These are phyloP conservation scores for Canariomyces notabilis DNA, from an alignment of 2,329 filamentous ascomycete genomes.

Conservation along the genomic window DNA sequence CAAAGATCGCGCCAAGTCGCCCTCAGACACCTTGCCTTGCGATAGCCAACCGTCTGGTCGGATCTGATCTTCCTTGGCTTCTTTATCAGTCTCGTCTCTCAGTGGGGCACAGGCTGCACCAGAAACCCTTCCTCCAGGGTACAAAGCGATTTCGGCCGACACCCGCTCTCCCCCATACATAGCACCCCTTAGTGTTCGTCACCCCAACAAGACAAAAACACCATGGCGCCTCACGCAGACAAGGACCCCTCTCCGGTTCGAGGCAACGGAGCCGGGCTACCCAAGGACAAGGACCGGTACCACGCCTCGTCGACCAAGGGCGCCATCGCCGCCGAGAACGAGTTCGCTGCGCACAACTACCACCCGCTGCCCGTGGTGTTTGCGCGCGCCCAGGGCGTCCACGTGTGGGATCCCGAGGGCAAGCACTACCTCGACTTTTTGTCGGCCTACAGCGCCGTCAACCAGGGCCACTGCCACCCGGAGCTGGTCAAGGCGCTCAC, in stretches of 20 bases:
- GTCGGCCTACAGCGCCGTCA: conserved; percentile 95
- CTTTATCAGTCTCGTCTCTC: conserved; percentile 3
- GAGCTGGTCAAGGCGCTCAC: conserved; percentile 86
- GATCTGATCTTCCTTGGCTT: neutral
- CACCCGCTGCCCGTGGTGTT: conserved; percentile 95
- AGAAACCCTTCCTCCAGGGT: conserved; percentile 6
- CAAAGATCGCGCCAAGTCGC: no score
- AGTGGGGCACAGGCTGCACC: conserved; percentile 2
- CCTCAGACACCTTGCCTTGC: no score
- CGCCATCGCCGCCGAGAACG: conserved; percentile 75
- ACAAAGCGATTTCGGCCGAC: no score
- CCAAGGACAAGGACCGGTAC: conserved; percentile 38
- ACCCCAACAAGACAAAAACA: conserved; percentile 4
- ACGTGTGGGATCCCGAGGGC: conserved; percentile 96
- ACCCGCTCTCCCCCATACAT: no score
- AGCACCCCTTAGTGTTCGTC: no score
- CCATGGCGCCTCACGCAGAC: conserved; percentile 54
- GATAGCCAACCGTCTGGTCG: conserved; percentile 1
- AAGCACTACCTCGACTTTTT: conserved; percentile 96
- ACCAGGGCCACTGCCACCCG: conserved; percentile 97
- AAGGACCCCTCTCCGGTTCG: conserved; percentile 32
- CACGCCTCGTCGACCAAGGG: conserved; percentile 74
- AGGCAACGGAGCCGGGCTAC: neutral
- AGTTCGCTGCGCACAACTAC: conserved; percentile 96
- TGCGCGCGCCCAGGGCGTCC: conserved; percentile 73